Evolutionary conservation across 495 filamentous ascomycete species (phyloP).

Genomic region (Penicillium cataractarum): DNA sequence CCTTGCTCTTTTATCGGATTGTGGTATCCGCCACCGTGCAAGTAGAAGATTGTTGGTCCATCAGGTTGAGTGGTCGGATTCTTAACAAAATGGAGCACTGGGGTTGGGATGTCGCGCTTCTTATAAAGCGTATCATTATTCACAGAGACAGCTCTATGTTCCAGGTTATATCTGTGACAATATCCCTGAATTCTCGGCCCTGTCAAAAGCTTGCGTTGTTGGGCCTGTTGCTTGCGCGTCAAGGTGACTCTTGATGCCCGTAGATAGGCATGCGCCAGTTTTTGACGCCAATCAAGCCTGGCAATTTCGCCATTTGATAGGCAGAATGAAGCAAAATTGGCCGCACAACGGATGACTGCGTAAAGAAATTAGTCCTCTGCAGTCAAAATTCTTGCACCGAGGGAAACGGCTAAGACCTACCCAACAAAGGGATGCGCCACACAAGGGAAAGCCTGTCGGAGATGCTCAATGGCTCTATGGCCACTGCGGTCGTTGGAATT

Average conservation of each 20-base stretch:
- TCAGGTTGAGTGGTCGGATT: neutral
- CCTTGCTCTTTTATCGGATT: neutral
- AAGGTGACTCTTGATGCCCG: neutral
- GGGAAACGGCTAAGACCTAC: neutral
- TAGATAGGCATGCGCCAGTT: neutral
- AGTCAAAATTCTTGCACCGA: neutral
- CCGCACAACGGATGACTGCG: neutral
- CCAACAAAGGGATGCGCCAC: neutral
- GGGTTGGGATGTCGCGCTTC: neutral
- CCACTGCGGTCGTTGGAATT: neutral
- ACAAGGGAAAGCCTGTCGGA: neutral
- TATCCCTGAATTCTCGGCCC: neutral
- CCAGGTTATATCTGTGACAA: neutral
- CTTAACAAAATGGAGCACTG: neutral
- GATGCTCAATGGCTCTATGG: neutral
- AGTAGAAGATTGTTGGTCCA: neutral
- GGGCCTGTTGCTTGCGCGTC: neutral
- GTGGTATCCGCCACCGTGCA: constrained; percentile 1
- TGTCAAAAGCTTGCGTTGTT: neutral
- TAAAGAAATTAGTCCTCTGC: neutral
- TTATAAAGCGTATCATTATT: neutral
- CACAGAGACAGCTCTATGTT: neutral
- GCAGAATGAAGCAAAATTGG: neutral
- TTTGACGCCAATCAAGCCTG: constrained; percentile 1
- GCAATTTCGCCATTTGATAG: neutral